Evolutionary conservation across 352 stramenopile genomes (phyloP), one percentile per base, ranked within the genome.

Genomic region (Phytophthora europaea): DNA sequence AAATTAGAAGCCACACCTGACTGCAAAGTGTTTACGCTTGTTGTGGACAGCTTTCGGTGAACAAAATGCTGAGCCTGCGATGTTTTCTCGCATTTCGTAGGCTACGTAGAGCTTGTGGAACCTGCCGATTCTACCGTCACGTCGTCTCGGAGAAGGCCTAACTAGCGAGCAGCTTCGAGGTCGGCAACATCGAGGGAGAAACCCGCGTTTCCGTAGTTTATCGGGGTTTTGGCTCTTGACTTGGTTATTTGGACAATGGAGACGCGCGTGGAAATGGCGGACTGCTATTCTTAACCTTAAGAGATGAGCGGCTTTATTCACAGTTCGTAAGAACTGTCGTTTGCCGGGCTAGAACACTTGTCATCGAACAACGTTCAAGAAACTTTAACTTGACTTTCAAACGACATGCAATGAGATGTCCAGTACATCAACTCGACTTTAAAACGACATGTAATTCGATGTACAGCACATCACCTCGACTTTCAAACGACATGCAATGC

Each of bases 1-100:
- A 26, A 63, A 18, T 18, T 64, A 58, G 18, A 63, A 67, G 8
- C 50, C 51, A 15, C 28, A 59, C 31, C 23, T n/a, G 2, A 63
- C 3, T 2, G 66, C 50, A 16, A 73, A 59, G 0, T 22, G 20
- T 15, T 67, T 67, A 33, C 18, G 10, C 40, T 48, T 48, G 40
- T 15, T 48, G 7, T 20, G 13, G 3, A 48, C 12, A 22, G 40
- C 40, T 48, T 48, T n/a, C 16, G 10, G 40, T n/a, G 40, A 20
- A 22, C 10, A n/a, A 48, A 48, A 48, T 18, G 7, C 40, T 8
- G 15, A 20, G 8, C n/a, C 15, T 18, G 40, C 12, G 16, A 48
- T 48, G 16, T 48, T 48, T n/a, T 48, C 40, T 20, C 18, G 12
- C 6, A 5, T 18, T 6, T 48, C 13, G 12, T 48, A 20, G 18